Percentiles rank a stretch among this genome's conserved stretches.
These are phyloP conservation scores for Pichia heedii DNA, from an alignment of 805 yeast genomes.

Conservation along the genomic window DNA sequence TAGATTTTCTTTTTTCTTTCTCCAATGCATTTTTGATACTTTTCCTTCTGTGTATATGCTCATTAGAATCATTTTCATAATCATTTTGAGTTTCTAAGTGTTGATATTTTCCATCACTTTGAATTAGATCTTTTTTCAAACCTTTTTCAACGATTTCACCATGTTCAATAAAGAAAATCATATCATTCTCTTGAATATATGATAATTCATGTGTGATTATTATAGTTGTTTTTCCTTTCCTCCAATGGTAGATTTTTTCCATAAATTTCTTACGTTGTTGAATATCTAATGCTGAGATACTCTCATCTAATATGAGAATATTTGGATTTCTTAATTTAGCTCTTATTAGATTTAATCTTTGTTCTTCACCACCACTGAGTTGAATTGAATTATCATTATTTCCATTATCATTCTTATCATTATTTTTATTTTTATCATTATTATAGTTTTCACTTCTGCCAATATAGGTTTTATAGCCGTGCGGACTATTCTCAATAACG, in stretches of 20 bases:
- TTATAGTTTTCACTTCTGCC: constrained; percentile 14
- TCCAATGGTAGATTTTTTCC: constrained; percentile 45
- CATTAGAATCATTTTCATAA: not conserved
- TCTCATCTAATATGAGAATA: constrained; percentile 76
- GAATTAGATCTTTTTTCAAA: constrained; percentile 25
- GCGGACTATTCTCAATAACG: constrained; percentile 38
- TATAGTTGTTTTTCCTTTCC: constrained; percentile 66
- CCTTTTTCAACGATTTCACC: constrained; percentile 49
- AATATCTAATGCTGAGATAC: constrained; percentile 72
- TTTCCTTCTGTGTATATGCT: not conserved
- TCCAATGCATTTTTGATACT: not conserved
- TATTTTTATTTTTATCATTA: not conserved
- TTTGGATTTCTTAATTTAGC: constrained; percentile 69
- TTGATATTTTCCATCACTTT: constrained; percentile 8
- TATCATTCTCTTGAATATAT: constrained; percentile 45
- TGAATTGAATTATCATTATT: constrained; percentile 17
- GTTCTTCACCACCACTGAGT: constrained; percentile 89
- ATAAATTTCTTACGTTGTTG: constrained; percentile 37
- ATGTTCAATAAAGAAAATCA: constrained; percentile 46
- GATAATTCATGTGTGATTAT: constrained; percentile 70
- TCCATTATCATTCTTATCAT: constrained; percentile 1
- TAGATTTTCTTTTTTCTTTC: not conserved
- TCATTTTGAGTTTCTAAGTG: constrained; percentile 8
- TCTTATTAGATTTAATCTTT: constrained; percentile 75
- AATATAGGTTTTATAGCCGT: constrained; percentile 47